Evolutionary conservation across 805 yeast genomes (phyloP).

Genomic region (Nakazawaea holstii): DNA sequence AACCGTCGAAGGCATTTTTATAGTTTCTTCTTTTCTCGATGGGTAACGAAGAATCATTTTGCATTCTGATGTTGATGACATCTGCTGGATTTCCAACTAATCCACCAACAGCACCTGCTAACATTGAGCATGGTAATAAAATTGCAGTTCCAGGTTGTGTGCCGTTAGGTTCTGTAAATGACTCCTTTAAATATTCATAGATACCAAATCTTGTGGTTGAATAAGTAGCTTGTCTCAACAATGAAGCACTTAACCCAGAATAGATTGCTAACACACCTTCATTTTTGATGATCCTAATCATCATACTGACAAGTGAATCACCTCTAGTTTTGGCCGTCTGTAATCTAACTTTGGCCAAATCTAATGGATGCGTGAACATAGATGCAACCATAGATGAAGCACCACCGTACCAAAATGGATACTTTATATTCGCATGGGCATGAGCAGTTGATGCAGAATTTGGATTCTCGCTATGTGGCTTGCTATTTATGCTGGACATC

Average conservation of each 20-base stretch:
- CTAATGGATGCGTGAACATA: constrained; percentile 74
- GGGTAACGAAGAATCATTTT: constrained; percentile 74
- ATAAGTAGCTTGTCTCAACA: constrained; percentile 82
- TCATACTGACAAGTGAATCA: constrained; percentile 55
- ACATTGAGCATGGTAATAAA: constrained; percentile 73
- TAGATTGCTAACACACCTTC: constrained; percentile 73
- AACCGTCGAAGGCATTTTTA: constrained; percentile 73
- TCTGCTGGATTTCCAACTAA: constrained; percentile 86
- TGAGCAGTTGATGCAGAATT: background rate
- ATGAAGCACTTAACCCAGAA: constrained; percentile 76
- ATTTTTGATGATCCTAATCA: constrained; percentile 47
- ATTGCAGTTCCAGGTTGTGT: constrained; percentile 50
- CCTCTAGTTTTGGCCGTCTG: constrained; percentile 74
- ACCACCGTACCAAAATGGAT: constrained; percentile 63
- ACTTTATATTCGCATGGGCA: constrained; percentile 17
- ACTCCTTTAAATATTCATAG: constrained; percentile 72
- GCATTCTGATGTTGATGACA: constrained; percentile 86
- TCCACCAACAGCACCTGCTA: constrained; percentile 84
- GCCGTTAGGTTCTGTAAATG: constrained; percentile 32
- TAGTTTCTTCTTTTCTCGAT: constrained; percentile 63
- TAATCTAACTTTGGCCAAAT: constrained; percentile 79
- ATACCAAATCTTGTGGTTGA: constrained; percentile 83
- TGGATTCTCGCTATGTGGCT: no score
- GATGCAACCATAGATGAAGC: constrained; percentile 66
- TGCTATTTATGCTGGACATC: no score